Conservation (phyloP, 352 stramenopile species). For the Phytopythium vexans region DNA sequence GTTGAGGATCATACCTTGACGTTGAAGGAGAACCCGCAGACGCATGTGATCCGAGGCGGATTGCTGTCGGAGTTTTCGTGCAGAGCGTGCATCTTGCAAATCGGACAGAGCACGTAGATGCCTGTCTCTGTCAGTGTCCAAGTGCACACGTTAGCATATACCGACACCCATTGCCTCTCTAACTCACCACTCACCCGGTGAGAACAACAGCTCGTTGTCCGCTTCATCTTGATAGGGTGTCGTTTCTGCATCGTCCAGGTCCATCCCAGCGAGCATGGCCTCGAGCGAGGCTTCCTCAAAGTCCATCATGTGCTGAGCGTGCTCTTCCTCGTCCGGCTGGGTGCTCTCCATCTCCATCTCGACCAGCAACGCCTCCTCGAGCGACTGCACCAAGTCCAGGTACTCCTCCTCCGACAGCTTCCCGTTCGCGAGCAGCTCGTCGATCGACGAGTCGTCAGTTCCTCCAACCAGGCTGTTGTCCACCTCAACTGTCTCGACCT, state of each 20-base stretch:
- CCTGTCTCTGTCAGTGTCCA: neutral
- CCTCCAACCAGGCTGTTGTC: neutral
- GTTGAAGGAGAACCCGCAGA: slow-evolving; percentile 51
- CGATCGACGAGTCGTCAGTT: slow-evolving; percentile 34
- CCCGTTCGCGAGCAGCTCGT: slow-evolving; percentile 58
- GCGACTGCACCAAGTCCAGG: slow-evolving; percentile 64
- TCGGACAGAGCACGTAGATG: slow-evolving; percentile 41
- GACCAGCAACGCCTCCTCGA: slow-evolving; percentile 62
- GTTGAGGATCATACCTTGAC: slow-evolving; percentile 18
- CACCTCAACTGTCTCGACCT: slow-evolving; percentile 8
- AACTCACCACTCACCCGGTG: neutral
- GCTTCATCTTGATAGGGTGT: slow-evolving; percentile 9
- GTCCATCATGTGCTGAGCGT: slow-evolving; percentile 54
- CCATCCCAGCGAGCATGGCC: slow-evolving; percentile 63
- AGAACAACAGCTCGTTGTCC: neutral
- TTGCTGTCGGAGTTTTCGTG: slow-evolving; percentile 14
- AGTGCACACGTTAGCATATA: neutral
- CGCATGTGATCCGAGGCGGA: slow-evolving; percentile 30
- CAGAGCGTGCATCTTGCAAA: slow-evolving; percentile 42
- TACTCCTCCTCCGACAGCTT: slow-evolving; percentile 70
- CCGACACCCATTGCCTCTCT: neutral
- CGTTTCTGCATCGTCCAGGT: slow-evolving; percentile 27
- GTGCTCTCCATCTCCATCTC: slow-evolving; percentile 33
- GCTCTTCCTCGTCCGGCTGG: slow-evolving; percentile 23
- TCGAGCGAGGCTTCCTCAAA: slow-evolving; percentile 70